Evolutionary conservation across 2,329 filamentous ascomycete genomes (phyloP), one percentile per base, ranked within the genome.

Genomic region (Colletotrichum tabaci): DNA sequence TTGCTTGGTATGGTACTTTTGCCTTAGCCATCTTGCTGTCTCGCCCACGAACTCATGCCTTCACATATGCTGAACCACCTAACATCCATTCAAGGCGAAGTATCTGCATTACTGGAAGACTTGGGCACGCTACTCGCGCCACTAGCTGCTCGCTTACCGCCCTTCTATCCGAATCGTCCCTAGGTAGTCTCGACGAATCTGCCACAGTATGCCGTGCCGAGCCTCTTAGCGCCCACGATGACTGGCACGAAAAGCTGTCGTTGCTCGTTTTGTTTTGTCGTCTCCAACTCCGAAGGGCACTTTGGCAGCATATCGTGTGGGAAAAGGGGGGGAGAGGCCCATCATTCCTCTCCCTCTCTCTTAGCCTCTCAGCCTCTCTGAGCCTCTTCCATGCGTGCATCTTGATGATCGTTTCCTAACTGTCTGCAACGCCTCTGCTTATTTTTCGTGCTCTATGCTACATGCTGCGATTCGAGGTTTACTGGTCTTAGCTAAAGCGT

Each of bases 1-100:
- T 40, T 13, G 35, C 50, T 62, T 67, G 68, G 64, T 40, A 50
- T 12, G 64, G 68, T 42, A 67, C 68, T 71, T 71, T 71, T 71
- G 68, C 57, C 52, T 42, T 35, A 58, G 50, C 68, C 65, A 53
- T 58, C 58, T 46, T 13, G 18, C 30, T 46, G 13, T 38, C 4
- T 40, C 35, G 9, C 52, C 52, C 16, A n/a, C 16, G 26, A 30
- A 18, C 23, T n/a, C 50, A 46, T 30, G 30, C 30, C 30, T 30
- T 9, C 30, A 30, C 1, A 9, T 30, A 30, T 30, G 30, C 30
- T 30, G 30, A 30, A 30, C 30, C 30, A 30, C 30, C 30, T 7
- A 30, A 30, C 30, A 30, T 30, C 6, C 30, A 9, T 30, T 30
- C 30, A 30, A 30, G 30, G 30, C 30, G 7, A 30, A 30, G 30